phyloP scores from a whole-genome alignment of 805 yeast genomes.

The Teunomyces panamensis region DNA sequence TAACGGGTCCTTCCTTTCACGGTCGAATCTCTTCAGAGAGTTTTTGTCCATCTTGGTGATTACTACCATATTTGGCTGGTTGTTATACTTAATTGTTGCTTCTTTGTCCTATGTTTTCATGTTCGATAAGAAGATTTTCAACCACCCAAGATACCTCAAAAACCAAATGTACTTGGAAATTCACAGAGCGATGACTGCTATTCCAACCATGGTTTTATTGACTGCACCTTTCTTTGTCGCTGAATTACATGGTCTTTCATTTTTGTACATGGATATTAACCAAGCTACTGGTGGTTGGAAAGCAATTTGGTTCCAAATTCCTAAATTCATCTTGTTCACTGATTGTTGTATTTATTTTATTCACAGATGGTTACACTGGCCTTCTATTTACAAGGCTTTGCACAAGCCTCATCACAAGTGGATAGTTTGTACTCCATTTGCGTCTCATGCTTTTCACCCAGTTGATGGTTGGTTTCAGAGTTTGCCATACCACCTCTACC shows the following conservation, averaged over 20 bases:
- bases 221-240: conserved; percentile 88
- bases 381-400: conserved; percentile 73
- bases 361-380: conserved; percentile 95
- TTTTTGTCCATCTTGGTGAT: conserved; percentile 59
- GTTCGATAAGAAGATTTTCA: conserved; percentile 85
- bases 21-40: conserved; percentile 76
- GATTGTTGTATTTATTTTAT: conserved; percentile 89
- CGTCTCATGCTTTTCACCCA: conserved; percentile 98
- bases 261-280: conserved; percentile 63
- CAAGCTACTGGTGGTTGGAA: conserved; percentile 67
- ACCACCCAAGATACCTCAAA: conserved; percentile 93
- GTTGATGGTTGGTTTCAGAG: conserved; percentile 94
- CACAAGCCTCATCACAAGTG: conserved; percentile 99
- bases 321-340: conserved; percentile 84
- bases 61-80: conserved; percentile 81
- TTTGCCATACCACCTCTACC: conserved; percentile 89
- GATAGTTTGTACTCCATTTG: conserved; percentile 98
- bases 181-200: conserved; percentile 70
- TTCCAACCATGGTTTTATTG: conserved; percentile 83
- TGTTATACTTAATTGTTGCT: conserved; percentile 75
- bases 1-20: conserved; percentile 63
- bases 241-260: conserved; percentile 82
- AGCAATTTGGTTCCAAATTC: conserved; percentile 64
- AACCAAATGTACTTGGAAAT: conserved; percentile 89
- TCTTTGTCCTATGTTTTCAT: conserved; percentile 71